These are phyloP conservation scores for Aphanoascus verrucosus DNA, from an alignment of 2,329 filamentous ascomycete species.

Conservation along the genomic window DNA sequence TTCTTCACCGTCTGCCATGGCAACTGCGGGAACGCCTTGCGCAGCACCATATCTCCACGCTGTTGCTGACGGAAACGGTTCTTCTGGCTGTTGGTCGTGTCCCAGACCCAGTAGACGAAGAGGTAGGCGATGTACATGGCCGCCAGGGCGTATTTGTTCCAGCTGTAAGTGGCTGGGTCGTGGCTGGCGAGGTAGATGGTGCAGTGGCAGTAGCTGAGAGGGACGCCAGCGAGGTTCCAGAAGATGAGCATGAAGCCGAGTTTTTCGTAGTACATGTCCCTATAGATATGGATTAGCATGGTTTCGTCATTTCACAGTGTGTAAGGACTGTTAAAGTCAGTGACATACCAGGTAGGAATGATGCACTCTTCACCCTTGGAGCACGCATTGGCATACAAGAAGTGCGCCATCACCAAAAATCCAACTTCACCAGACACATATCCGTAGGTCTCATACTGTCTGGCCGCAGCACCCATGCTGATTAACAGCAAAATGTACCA, in stretches of 20 bases:
- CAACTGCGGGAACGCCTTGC: conserved; percentile 80
- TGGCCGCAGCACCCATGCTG: conserved; percentile 62
- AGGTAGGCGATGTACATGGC: conserved; percentile 61
- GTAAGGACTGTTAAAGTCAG: conserved; percentile 10
- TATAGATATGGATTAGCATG: conserved; percentile 20
- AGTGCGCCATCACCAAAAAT: conserved; percentile 82
- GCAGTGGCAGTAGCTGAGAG: conserved; percentile 86
- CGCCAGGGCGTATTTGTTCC: conserved; percentile 58
- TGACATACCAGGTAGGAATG: conserved; percentile 65
- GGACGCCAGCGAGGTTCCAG: conserved; percentile 90
- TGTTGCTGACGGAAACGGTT: conserved; percentile 79
- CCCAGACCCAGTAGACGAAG: conserved; percentile 83
- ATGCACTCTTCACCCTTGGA: conserved; percentile 88
- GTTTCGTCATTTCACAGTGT: neutral
- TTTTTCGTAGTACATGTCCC: conserved; percentile 95
- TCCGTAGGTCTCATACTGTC: conserved; percentile 75
- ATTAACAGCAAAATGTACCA: conserved; percentile 85
- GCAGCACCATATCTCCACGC: conserved; percentile 49
- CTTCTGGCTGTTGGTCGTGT: conserved; percentile 86
- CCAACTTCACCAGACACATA: conserved; percentile 76
- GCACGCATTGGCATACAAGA: conserved; percentile 84
- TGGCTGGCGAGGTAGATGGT: conserved; percentile 83
- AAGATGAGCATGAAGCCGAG: conserved; percentile 97
- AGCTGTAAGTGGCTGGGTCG: conserved; percentile 62
- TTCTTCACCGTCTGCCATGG: conserved; percentile 77